Percentiles rank a stretch among this genome's conserved stretches.
These are phyloP conservation scores for Lepidium sativum DNA, from an alignment of 345 rosid genomes.

Conservation along the genomic window DNA sequence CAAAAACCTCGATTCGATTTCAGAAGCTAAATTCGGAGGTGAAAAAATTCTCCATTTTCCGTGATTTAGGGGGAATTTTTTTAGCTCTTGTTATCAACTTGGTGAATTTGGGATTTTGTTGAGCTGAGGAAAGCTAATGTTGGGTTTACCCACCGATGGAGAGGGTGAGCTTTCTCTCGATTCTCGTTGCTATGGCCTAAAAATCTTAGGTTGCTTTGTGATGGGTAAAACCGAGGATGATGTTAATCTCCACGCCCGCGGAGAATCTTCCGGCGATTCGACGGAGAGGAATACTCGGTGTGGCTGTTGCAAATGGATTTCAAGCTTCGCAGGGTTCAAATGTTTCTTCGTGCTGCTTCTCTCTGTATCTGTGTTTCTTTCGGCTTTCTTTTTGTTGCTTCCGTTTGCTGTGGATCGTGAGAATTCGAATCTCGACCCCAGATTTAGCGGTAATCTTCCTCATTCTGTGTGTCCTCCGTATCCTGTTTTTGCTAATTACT, in stretches of 20 bases:
- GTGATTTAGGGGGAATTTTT: background rate
- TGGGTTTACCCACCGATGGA: slow-evolving; percentile 25
- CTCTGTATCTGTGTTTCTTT: slow-evolving; percentile 55
- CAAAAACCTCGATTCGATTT: slow-evolving; percentile 10
- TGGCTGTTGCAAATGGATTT: slow-evolving; percentile 29
- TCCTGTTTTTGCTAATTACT: slow-evolving; percentile 1
- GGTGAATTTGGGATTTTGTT: slow-evolving; percentile 18
- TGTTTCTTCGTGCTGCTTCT: slow-evolving; percentile 49
- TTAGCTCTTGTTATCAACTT: slow-evolving; percentile 8
- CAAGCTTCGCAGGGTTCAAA: slow-evolving; percentile 36
- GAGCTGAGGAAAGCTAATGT: slow-evolving; percentile 13
- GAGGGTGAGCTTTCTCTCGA: slow-evolving; percentile 11
- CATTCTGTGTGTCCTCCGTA: background rate
- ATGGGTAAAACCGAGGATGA: slow-evolving; percentile 83
- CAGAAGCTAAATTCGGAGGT: background rate
- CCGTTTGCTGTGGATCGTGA: slow-evolving; percentile 53
- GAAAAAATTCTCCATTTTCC: background rate
- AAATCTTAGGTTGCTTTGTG: slow-evolving; percentile 21
- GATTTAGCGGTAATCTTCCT: slow-evolving; percentile 45
- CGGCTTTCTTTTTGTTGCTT: slow-evolving; percentile 79
- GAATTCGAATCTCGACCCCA: slow-evolving; percentile 64
- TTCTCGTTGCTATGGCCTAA: slow-evolving; percentile 1
- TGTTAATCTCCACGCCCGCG: slow-evolving; percentile 26
- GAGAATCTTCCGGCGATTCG: slow-evolving; percentile 20
- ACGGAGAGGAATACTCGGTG: slow-evolving; percentile 32